Evolutionary conservation across 345 rosid genomes (phyloP).

Genomic region (Gossypium stocksii): DNA sequence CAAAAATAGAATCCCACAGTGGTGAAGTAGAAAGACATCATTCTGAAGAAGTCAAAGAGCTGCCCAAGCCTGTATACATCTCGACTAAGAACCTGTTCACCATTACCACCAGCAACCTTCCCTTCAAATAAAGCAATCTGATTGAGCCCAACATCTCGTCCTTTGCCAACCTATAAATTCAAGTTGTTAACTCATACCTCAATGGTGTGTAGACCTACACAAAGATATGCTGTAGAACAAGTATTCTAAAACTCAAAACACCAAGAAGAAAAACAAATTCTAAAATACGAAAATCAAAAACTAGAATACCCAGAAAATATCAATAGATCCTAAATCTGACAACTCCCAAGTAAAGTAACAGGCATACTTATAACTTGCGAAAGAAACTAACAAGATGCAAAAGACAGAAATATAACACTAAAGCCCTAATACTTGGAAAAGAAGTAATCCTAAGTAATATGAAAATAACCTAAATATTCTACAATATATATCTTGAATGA

Average conservation of each 20-base stretch:
- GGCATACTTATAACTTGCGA: background rate
- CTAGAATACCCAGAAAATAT: background rate
- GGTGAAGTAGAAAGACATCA: slow-evolving; percentile 96
- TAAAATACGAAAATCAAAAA: background rate
- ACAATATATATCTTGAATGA: background rate
- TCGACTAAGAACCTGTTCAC: slow-evolving; percentile 98
- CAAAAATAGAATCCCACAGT: slow-evolving; percentile 94
- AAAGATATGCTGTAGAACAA: background rate
- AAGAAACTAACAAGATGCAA: background rate
- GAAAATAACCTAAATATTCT: background rate
- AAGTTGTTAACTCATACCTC: slow-evolving; percentile 5
- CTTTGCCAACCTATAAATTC: slow-evolving; percentile 87
- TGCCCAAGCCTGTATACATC: slow-evolving; percentile 98
- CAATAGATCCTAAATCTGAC: background rate
- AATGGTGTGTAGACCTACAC: background rate
- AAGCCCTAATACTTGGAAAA: background rate
- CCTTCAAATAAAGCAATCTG: slow-evolving; percentile 98
- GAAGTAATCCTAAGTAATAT: background rate
- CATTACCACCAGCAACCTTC: slow-evolving; percentile 97
- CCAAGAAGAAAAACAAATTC: background rate
- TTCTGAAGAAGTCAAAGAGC: slow-evolving; percentile 93
- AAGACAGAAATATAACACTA: background rate
- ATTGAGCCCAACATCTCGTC: slow-evolving; percentile 97
- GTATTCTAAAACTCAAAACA: background rate
- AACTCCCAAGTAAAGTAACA: background rate